phyloP scores from a whole-genome alignment of 768 basidiomycete species.

The Leccinum subtestaceum region DNA sequence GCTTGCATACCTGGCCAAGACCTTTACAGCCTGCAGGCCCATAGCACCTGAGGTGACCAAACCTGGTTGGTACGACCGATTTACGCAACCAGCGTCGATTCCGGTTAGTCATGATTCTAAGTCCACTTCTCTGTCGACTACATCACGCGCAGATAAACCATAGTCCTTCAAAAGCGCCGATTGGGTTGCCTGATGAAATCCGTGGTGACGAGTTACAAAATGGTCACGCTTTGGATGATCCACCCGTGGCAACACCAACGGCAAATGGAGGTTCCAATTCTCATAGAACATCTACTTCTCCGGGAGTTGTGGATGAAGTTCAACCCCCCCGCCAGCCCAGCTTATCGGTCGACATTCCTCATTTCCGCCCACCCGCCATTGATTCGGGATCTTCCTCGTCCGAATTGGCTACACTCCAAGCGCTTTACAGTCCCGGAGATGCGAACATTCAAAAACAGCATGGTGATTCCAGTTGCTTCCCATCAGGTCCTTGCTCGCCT shows the following conservation, averaged over 20 bases:
- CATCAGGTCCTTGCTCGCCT: not conserved
- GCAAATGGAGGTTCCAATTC: not conserved
- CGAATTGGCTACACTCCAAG: not conserved
- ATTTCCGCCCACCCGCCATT: not conserved
- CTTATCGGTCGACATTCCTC: not conserved
- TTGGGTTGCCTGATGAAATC: conserved; percentile 11
- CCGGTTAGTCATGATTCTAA: conserved; percentile 21
- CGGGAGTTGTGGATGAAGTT: not conserved
- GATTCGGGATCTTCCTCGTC: conserved; percentile 1
- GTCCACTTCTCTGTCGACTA: not conserved
- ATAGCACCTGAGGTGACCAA: conserved; percentile 37
- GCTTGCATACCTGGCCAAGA: conserved; percentile 46
- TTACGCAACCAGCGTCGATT: conserved; percentile 15
- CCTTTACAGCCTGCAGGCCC: conserved; percentile 49
- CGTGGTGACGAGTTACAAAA: conserved; percentile 6
- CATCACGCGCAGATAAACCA: conserved; percentile 17
- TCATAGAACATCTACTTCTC: not conserved
- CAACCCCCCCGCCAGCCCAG: not conserved
- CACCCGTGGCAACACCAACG: not conserved
- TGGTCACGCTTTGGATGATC: not conserved
- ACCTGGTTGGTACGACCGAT: conserved; percentile 64
- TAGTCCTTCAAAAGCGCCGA: conserved; percentile 12
- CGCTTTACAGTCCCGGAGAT: not conserved
- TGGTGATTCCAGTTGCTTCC: not conserved
- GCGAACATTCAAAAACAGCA: not conserved